Percentiles rank a stretch among this genome's conserved stretches.
phyloP scores from a whole-genome alignment of 768 basidiomycete genomes.

The Pisolithus microcarpus region DNA sequence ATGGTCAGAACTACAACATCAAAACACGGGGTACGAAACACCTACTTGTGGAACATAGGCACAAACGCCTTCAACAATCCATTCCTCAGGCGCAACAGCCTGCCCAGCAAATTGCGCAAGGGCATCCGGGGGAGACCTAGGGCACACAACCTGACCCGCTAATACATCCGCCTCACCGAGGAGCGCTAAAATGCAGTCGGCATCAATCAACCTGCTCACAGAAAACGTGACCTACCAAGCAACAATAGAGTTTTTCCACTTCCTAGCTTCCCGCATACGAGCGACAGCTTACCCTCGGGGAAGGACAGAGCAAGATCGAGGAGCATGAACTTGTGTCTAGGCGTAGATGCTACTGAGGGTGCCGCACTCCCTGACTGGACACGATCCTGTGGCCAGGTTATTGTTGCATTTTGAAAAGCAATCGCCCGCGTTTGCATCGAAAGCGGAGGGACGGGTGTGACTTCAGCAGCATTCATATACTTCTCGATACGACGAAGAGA shows the following conservation, averaged over 20 bases:
- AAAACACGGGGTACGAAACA: background rate
- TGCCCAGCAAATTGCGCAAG: constrained; percentile 49
- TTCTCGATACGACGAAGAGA: constrained; percentile 88
- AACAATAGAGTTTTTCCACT: constrained; percentile 84
- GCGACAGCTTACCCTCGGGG: constrained; percentile 68
- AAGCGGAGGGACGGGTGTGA: constrained; percentile 53
- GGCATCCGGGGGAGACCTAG: constrained; percentile 72
- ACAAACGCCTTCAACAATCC: constrained; percentile 68
- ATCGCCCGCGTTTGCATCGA: constrained; percentile 52
- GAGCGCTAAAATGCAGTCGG: constrained; percentile 39
- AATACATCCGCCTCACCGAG: constrained; percentile 85
- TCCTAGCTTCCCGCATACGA: constrained; percentile 86
- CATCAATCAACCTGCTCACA: background rate
- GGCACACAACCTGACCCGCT: constrained; percentile 69
- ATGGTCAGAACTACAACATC: background rate
- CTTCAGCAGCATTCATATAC: constrained; percentile 72
- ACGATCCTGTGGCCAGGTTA: constrained; percentile 87
- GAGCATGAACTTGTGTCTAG: constrained; percentile 71
- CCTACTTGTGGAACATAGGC: constrained; percentile 77
- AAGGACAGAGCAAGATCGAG: constrained; percentile 74
- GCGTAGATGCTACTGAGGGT: constrained; percentile 60
- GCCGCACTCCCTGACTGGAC: constrained; percentile 34
- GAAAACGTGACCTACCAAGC: constrained; percentile 36
- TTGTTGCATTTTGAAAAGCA: constrained; percentile 75
- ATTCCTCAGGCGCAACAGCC: constrained; percentile 43